Percentiles rank a stretch among this genome's conserved stretches.
Evolutionary conservation across 768 basidiomycete genomes (phyloP).

Genomic region (Russula sp.): DNA sequence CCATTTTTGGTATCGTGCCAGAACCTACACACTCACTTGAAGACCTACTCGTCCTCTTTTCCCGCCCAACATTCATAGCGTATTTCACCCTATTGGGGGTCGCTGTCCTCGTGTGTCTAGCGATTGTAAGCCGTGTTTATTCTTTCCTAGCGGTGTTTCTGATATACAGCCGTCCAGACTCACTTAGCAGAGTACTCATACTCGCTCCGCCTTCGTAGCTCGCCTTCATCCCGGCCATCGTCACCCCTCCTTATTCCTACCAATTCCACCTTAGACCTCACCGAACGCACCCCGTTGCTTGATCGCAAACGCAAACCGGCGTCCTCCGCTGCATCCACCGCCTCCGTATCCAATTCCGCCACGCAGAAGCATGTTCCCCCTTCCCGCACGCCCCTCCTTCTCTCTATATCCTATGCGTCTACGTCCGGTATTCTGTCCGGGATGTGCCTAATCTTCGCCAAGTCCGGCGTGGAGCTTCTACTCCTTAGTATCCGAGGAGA

Average conservation of each 20-base stretch:
- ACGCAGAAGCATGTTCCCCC: slow-evolving; percentile 25
- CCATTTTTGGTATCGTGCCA: slow-evolving; percentile 86
- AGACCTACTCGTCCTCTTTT: slow-evolving; percentile 73
- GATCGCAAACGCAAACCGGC: slow-evolving; percentile 37
- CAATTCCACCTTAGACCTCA: slow-evolving; percentile 23
- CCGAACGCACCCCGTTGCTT: slow-evolving; percentile 56
- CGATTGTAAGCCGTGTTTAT: slow-evolving; percentile 45
- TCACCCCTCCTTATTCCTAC: slow-evolving; percentile 27
- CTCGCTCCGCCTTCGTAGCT: slow-evolving; percentile 33
- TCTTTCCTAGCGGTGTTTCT: not conserved
- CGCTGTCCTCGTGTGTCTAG: slow-evolving; percentile 52
- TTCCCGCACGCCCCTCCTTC: slow-evolving; percentile 48
- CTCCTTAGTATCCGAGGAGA: slow-evolving; percentile 67
- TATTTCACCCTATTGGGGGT: slow-evolving; percentile 74
- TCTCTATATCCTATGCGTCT: slow-evolving; percentile 83
- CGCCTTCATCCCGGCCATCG: slow-evolving; percentile 35
- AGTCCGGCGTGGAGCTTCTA: slow-evolving; percentile 86
- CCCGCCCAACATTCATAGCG: slow-evolving; percentile 66
- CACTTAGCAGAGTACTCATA: slow-evolving; percentile 67
- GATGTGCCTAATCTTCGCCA: slow-evolving; percentile 90
- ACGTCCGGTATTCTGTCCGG: slow-evolving; percentile 85
- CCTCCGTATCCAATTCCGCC: slow-evolving; percentile 19
- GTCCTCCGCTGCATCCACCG: slow-evolving; percentile 26
- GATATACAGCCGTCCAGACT: slow-evolving; percentile 43
- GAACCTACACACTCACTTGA: slow-evolving; percentile 83